Conservation (phyloP, 73 alveolate species). For the Effrenium voratum region DNA sequence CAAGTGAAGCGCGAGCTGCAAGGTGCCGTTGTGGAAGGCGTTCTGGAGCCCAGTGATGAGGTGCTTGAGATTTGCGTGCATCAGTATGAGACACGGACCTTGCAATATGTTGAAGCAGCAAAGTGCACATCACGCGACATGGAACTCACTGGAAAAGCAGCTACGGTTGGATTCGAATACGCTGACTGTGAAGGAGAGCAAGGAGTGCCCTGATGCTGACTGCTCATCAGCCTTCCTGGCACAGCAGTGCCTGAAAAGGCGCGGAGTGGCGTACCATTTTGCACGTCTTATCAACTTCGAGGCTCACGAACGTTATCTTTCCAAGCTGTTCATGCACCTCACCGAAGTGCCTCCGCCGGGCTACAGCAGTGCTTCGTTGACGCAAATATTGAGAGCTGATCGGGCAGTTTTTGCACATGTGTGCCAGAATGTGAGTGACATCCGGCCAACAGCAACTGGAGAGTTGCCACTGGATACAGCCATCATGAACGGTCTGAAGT, state of each 20-base stretch:
- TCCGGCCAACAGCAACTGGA: not conserved
- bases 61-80: not conserved
- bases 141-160: not conserved
- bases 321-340: not conserved
- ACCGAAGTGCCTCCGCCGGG: not conserved
- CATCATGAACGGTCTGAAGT: not conserved
- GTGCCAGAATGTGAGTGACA: not conserved
- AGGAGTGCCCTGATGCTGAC: not conserved
- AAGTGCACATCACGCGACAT: not conserved
- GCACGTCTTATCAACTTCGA: not conserved
- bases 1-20: not conserved
- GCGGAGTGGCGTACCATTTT: not conserved
- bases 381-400: not conserved
- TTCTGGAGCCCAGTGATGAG: not conserved
- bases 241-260: not conserved
- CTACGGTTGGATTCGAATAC: not conserved
- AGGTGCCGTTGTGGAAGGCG: not conserved
- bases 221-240: not conserved
- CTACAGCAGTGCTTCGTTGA: not conserved
- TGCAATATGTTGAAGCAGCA: not conserved
- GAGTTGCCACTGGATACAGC: not conserved
- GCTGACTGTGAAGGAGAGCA: not conserved
- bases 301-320: not conserved
- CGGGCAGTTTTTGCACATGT: not conserved
- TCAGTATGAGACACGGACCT: not conserved